Evolutionary conservation across 257 asterid species (phyloP).

Genomic region (Phtheirospermum japonicum): DNA sequence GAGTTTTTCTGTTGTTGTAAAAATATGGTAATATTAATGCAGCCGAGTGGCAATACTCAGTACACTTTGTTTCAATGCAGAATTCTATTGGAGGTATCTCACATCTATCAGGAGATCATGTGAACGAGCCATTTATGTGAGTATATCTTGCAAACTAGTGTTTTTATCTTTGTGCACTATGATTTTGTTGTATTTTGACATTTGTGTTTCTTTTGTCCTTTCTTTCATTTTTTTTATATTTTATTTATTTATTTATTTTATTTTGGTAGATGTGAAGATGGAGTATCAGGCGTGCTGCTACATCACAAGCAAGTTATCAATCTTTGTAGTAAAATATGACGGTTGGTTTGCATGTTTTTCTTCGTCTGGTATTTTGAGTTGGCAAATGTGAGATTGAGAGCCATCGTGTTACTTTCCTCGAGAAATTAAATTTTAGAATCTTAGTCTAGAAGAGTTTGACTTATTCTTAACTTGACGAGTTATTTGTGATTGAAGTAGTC

Average conservation of each 20-base stretch:
- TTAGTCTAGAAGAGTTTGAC: conserved; percentile 5
- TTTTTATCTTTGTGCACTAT: conserved; percentile 12
- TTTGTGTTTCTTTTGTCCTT: conserved; percentile 24
- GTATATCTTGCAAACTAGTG: conserved; percentile 30
- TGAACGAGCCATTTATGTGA: conserved; percentile 95
- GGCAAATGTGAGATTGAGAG: conserved; percentile 22
- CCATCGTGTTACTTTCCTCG: conserved; percentile 1
- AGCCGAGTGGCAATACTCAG: conserved; percentile 25
- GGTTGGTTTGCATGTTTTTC: conserved; percentile 52
- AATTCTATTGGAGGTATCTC: conserved; percentile 93
- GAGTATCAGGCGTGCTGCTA: conserved; percentile 97
- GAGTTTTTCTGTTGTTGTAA: conserved; percentile 35
- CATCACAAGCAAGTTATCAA: conserved; percentile 98
- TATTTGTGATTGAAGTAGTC: background rate
- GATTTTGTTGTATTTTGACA: conserved; percentile 26
- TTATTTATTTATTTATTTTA: background rate
- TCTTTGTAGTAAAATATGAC: conserved; percentile 51
- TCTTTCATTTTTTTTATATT: background rate
- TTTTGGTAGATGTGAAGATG: conserved; percentile 76
- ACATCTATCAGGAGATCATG: conserved; percentile 89
- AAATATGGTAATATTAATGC: conserved; percentile 13
- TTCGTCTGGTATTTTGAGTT: conserved; percentile 23
- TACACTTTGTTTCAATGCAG: conserved; percentile 42
- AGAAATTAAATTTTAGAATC: background rate
- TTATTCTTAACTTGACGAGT: conserved; percentile 10